These are phyloP conservation scores for Nemania sp. DNA, from an alignment of 2,329 filamentous ascomycete genomes.

Conservation along the genomic window DNA sequence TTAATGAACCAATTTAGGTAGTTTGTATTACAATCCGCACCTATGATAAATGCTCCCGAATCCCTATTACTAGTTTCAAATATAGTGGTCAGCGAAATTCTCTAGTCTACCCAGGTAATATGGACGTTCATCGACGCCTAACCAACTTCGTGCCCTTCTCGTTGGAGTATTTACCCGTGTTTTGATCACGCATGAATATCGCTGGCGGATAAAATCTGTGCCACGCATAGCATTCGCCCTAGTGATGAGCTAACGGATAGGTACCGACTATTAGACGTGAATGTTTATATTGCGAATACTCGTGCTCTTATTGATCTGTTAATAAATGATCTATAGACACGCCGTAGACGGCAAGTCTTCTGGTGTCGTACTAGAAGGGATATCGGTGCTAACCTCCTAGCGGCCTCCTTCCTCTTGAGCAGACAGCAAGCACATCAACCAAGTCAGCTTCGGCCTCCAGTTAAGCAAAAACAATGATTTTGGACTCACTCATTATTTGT, in stretches of 20 bases:
- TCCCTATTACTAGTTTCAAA: background rate
- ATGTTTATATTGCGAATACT: background rate
- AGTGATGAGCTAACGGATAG: background rate
- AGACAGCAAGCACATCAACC: background rate
- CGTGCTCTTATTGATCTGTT: background rate
- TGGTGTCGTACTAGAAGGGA: background rate
- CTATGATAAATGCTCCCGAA: background rate
- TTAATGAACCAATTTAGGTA: background rate
- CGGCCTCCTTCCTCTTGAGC: background rate
- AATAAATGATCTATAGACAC: background rate
- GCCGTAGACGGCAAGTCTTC: background rate
- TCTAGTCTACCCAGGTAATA: background rate
- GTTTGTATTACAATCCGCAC: background rate
- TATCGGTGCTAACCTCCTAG: background rate
- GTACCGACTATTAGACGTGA: background rate
- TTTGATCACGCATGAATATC: conserved; percentile 15
- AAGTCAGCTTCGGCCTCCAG: background rate
- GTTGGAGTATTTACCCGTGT: conserved; percentile 21
- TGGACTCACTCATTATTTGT: background rate
- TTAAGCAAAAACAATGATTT: background rate
- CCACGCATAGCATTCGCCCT: conserved; percentile 1
- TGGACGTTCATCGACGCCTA: background rate
- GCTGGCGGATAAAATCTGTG: conserved; percentile 20
- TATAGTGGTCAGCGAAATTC: conserved; percentile 3
- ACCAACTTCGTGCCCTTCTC: conserved; percentile 1